Evolutionary conservation across 2,329 filamentous ascomycete genomes (phyloP), one percentile per base, ranked within the genome.

Genomic region (Ophiostoma perfectum): DNA sequence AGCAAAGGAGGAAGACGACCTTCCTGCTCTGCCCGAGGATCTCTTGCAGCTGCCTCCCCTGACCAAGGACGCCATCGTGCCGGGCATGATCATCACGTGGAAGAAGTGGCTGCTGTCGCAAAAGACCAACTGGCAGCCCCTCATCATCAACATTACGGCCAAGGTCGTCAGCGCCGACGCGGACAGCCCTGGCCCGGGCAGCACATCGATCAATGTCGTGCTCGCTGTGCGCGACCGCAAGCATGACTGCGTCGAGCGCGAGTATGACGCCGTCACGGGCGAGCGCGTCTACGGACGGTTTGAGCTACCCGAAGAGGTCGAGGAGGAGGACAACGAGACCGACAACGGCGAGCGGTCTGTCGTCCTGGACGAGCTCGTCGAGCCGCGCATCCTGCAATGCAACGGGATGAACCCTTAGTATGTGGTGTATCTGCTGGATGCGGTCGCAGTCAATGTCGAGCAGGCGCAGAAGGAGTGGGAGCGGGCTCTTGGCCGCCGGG

Each of bases 281-380:
- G 82, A 90, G 70, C 84, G 92, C 9, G 78, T 92, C 9, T 96
- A 94, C 73, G 87, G 84, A 71, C 90, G 88, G 69, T 95, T 96
- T 72, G 92, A 96, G 73, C 87, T 88, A 73, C 89, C 89, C 0
- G 84, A 36, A 0, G 81, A 81, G 1, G 80, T 81, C 47, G 83
- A 86, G 12, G 84, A 60, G 14, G 78, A 77, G 2, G 80, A 80
- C 9, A 84, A 89, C 68, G 83, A 47, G 2, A 62, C 45, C 1
- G 65, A 67, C 45, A 47, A 88, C 70, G 90, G 90, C 0, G 80
- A 84, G 65, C 83, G 88, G n/a, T 81, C 81, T 6, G 69, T 93
- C 42, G 73, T 77, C 0, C 89, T 90, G 77, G 75, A 76, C 2
- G 88, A 91, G 36, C 81, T 95, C 75, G 83, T 87, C 49, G 88